These are phyloP conservation scores for Tricholoma furcatifolium DNA, from an alignment of 768 basidiomycete genomes.

Conservation along the genomic window DNA sequence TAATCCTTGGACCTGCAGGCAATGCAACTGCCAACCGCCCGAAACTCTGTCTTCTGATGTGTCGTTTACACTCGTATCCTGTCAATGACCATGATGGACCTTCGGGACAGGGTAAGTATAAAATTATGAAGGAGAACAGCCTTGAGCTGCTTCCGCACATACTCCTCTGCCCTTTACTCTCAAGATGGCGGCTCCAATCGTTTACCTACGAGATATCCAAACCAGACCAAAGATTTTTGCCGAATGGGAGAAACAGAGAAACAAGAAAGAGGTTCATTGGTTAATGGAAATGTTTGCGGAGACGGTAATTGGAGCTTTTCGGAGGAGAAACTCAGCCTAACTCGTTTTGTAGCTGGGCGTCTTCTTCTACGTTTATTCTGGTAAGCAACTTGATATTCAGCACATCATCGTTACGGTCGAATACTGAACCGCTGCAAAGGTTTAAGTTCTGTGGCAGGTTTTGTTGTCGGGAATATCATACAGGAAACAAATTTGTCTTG, in stretches of 20 bases:
- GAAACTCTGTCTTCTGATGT: conserved; percentile 3
- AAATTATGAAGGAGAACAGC: background rate
- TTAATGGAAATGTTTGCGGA: conserved; percentile 63
- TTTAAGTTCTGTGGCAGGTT: conserved; percentile 54
- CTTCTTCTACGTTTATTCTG: conserved; percentile 56
- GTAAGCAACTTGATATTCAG: conserved; percentile 22
- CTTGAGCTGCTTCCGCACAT: conserved; percentile 4
- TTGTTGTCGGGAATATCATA: conserved; percentile 43
- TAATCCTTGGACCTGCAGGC: conserved; percentile 5
- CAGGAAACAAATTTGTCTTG: conserved; percentile 46
- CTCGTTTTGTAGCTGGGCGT: conserved; percentile 45
- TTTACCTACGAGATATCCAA: conserved; percentile 42
- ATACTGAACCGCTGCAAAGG: conserved; percentile 28
- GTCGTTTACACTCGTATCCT: conserved; percentile 3
- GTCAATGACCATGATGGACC: background rate
- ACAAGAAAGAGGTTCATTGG: conserved; percentile 45
- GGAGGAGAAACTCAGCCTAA: background rate
- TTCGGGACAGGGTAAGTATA: conserved; percentile 12
- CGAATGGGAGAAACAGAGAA: conserved; percentile 49
- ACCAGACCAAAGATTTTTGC: conserved; percentile 36
- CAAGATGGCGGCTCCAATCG: conserved; percentile 22
- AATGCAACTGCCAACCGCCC: conserved; percentile 2
- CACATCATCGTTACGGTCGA: background rate
- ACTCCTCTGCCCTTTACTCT: background rate
- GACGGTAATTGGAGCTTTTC: conserved; percentile 32